Evolutionary conservation across 108 stramenopile species (phyloP).

Genomic region (Nitzschia sp.): DNA sequence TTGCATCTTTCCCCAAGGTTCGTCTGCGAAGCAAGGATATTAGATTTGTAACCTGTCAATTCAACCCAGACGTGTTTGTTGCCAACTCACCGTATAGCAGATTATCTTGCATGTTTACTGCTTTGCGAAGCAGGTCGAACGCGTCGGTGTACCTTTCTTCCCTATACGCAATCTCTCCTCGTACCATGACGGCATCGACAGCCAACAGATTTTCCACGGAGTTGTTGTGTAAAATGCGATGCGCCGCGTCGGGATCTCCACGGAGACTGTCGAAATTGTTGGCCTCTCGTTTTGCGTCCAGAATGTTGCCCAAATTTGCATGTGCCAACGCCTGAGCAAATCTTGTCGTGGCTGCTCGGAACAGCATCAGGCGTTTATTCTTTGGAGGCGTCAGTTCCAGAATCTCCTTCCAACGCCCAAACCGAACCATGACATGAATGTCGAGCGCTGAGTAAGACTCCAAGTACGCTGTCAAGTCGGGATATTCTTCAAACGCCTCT

Average conservation of each 20-base stretch:
- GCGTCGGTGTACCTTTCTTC: conserved; percentile 75
- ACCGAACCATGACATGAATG: conserved; percentile 81
- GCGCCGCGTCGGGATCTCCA: conserved; percentile 58
- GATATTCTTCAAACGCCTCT: conserved; percentile 66
- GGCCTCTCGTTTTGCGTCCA: conserved; percentile 62
- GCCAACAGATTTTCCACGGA: conserved; percentile 61
- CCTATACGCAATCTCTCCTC: conserved; percentile 86
- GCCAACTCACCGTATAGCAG: conserved; percentile 58
- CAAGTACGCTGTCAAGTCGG: conserved; percentile 73
- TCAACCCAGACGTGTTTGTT: no score
- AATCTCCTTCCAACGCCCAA: conserved; percentile 84
- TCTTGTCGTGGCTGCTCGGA: conserved; percentile 58
- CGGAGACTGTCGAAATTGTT: conserved; percentile 63
- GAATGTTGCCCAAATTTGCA: conserved; percentile 55
- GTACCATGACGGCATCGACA: conserved; percentile 78
- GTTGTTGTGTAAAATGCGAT: conserved; percentile 87
- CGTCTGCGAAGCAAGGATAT: conserved; percentile 36
- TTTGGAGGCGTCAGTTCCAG: conserved; percentile 60
- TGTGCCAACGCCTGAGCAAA: conserved; percentile 74
- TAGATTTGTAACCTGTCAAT: neutral
- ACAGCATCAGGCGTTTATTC: conserved; percentile 74
- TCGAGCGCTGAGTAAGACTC: conserved; percentile 84
- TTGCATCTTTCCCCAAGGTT: conserved; percentile 94
- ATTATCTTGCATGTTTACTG: conserved; percentile 77
- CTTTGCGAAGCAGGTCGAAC: conserved; percentile 65